Conservation (phyloP, 2,329 filamentous ascomycete genomes). For the Hirsutella thompsonii region DNA sequence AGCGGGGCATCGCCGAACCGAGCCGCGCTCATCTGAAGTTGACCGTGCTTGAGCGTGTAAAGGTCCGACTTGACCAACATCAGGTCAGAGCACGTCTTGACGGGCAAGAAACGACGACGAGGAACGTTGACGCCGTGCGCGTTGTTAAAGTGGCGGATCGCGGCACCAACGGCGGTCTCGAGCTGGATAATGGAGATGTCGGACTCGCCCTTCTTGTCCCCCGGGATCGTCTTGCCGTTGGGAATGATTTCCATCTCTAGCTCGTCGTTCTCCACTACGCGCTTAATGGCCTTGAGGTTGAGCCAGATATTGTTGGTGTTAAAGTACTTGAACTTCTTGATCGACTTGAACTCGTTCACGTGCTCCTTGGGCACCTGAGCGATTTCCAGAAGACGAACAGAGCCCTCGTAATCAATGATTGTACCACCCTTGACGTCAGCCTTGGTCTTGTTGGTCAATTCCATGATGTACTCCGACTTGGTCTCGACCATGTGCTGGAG, state of each 20-base stretch:
- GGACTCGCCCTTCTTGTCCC: slow-evolving; percentile 99
- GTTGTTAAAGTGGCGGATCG: slow-evolving; percentile 97
- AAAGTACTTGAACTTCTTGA: slow-evolving; percentile 99
- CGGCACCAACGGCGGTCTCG: slow-evolving; percentile 95
- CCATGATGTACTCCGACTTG: slow-evolving; percentile 97
- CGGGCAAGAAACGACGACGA: slow-evolving; percentile 92
- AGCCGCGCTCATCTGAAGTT: slow-evolving; percentile 91
- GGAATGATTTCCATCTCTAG: slow-evolving; percentile 99
- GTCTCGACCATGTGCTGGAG: slow-evolving; percentile 99
- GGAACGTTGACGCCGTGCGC: slow-evolving; percentile 98
- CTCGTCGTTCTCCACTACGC: slow-evolving; percentile 96
- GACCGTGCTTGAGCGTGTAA: slow-evolving; percentile 96
- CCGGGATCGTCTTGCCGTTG: slow-evolving; percentile 96
- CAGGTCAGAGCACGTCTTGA: slow-evolving; percentile 99
- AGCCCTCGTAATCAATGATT: slow-evolving; percentile 98
- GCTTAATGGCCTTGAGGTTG: slow-evolving; percentile 95
- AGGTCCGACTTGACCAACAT: slow-evolving; percentile 99
- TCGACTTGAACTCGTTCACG: slow-evolving; percentile 99
- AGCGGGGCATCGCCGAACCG: slow-evolving; percentile 93
- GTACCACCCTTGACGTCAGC: slow-evolving; percentile 99
- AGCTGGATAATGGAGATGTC: slow-evolving; percentile 96
- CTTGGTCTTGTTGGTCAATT: slow-evolving; percentile 99
- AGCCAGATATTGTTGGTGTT: slow-evolving; percentile 99
- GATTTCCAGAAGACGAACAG: slow-evolving; percentile 92
- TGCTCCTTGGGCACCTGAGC: slow-evolving; percentile 99